Percentiles rank a stretch among this genome's conserved stretches.
These are phyloP conservation scores for Penicillium sp. DNA, from an alignment of 2,329 filamentous ascomycete species.

Conservation along the genomic window DNA sequence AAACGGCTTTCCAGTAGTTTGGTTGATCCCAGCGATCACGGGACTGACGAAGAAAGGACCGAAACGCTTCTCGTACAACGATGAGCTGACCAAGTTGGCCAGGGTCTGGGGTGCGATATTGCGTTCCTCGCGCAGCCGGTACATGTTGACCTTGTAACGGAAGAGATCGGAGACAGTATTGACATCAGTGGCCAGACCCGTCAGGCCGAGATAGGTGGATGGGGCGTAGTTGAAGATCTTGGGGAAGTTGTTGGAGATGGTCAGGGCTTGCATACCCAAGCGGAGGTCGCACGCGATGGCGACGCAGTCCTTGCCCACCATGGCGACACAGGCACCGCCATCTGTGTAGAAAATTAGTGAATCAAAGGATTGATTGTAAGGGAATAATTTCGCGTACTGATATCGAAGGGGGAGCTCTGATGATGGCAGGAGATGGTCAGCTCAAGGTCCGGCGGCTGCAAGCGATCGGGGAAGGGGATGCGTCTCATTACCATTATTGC, in stretches of 20 bases:
- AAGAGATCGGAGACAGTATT: conserved; percentile 93
- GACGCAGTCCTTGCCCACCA: conserved; percentile 99
- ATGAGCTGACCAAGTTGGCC: conserved; percentile 88
- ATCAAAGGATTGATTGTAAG: conserved; percentile 5
- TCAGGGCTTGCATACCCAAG: conserved; percentile 92
- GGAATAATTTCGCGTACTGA: conserved; percentile 63
- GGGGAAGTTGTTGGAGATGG: conserved; percentile 98
- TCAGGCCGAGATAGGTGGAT: conserved; percentile 91
- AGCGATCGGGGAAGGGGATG: conserved; percentile 13
- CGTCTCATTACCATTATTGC: conserved; percentile 25
- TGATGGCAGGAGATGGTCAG: conserved; percentile 38
- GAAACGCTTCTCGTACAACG: conserved; percentile 92
- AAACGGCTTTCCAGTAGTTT: conserved; percentile 90
- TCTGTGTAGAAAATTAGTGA: conserved; percentile 44
- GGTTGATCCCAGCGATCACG: conserved; percentile 91
- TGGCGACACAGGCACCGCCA: conserved; percentile 94
- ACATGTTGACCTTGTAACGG: conserved; percentile 99
- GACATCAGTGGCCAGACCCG: conserved; percentile 93
- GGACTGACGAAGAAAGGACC: conserved; percentile 95
- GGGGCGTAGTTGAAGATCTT: conserved; percentile 96
- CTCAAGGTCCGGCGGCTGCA: conserved; percentile 23
- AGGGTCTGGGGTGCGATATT: conserved; percentile 92
- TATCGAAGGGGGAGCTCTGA: conserved; percentile 88
- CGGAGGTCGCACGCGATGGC: conserved; percentile 99
- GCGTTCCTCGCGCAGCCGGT: conserved; percentile 96